A percentile compares a stretch with the other conserved stretches of the same genome.
These are phyloP conservation scores for Calocera viscosa DNA, from an alignment of 768 basidiomycete species.

Conservation along the genomic window DNA sequence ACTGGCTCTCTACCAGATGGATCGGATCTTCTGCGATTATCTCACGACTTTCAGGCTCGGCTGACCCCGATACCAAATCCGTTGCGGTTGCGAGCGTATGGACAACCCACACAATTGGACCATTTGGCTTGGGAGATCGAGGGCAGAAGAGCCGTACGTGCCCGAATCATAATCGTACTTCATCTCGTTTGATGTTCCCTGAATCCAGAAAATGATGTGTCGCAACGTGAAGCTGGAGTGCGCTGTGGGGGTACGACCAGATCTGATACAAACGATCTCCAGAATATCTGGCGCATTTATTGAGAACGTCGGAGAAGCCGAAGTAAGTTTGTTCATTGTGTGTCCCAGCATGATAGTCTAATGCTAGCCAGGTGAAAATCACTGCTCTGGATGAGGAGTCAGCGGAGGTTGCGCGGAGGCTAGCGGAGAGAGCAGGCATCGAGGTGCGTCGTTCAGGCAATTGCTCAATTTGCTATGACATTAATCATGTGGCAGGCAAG, in stretches of 20 bases:
- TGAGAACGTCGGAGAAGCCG: constrained; percentile 39
- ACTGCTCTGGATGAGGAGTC: constrained; percentile 36
- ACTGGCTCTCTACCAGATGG: constrained; percentile 39
- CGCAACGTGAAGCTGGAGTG: constrained; percentile 5
- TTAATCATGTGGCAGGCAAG: constrained; percentile 5
- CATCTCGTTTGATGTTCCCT: background rate
- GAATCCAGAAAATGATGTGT: constrained; percentile 10
- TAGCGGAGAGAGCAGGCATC: constrained; percentile 40
- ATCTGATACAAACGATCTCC: constrained; percentile 53
- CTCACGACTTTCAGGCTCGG: constrained; percentile 48
- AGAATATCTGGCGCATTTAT: constrained; percentile 51
- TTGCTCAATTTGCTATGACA: background rate
- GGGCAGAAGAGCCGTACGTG: constrained; percentile 10
- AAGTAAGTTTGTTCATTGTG: constrained; percentile 27
- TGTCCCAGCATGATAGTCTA: constrained; percentile 1
- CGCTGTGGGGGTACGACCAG: constrained; percentile 27
- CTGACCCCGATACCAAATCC: constrained; percentile 47
- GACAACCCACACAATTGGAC: constrained; percentile 41
- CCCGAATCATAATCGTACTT: background rate
- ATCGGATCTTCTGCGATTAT: constrained; percentile 44
- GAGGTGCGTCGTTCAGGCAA: constrained; percentile 33
- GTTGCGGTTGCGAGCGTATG: constrained; percentile 47
- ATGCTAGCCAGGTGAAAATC: constrained; percentile 39
- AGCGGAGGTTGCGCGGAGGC: constrained; percentile 37
- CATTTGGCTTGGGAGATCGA: constrained; percentile 9